Percentiles rank a stretch among this genome's conserved stretches.
Evolutionary conservation across 2,329 filamentous ascomycete genomes (phyloP).

Genomic region (Alternaria brassicicola): DNA sequence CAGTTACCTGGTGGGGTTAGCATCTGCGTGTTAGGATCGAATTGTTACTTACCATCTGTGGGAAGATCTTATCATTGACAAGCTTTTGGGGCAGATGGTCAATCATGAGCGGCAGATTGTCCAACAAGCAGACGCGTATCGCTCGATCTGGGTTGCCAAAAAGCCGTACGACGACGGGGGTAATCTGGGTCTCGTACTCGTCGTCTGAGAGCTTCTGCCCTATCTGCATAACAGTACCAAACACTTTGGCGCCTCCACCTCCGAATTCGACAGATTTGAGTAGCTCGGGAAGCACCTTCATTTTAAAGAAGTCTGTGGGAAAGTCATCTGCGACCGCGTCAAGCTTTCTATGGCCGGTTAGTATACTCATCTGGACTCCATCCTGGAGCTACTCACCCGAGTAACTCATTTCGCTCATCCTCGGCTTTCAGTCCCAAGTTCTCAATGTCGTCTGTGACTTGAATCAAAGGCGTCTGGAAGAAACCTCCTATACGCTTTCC

Average conservation of each 20-base stretch:
- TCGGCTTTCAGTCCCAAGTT: constrained; percentile 88
- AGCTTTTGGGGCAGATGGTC: constrained; percentile 85
- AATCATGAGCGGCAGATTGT: constrained; percentile 89
- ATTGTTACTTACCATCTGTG: constrained; percentile 71
- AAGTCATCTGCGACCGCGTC: constrained; percentile 91
- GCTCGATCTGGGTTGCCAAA: constrained; percentile 93
- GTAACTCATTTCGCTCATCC: constrained; percentile 80
- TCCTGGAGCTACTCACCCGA: constrained; percentile 60
- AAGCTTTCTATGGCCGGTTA: constrained; percentile 63
- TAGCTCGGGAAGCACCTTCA: constrained; percentile 92
- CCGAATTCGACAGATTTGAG: constrained; percentile 99
- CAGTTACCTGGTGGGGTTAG: constrained; percentile 70
- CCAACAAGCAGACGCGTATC: constrained; percentile 86
- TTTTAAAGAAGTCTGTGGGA: constrained; percentile 96
- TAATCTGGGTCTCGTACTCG: constrained; percentile 84
- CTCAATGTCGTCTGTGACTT: constrained; percentile 89
- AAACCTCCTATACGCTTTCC: constrained; percentile 82
- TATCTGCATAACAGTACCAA: constrained; percentile 88
- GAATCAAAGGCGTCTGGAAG: constrained; percentile 91
- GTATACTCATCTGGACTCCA: neutral
- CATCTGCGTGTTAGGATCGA: neutral
- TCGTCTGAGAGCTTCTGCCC: constrained; percentile 84
- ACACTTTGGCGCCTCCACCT: constrained; percentile 89
- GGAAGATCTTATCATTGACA: constrained; percentile 96
- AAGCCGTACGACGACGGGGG: constrained; percentile 82